phyloP scores from a whole-genome alignment of 2,329 filamentous ascomycete species.

The Grosmannia penicillata region DNA sequence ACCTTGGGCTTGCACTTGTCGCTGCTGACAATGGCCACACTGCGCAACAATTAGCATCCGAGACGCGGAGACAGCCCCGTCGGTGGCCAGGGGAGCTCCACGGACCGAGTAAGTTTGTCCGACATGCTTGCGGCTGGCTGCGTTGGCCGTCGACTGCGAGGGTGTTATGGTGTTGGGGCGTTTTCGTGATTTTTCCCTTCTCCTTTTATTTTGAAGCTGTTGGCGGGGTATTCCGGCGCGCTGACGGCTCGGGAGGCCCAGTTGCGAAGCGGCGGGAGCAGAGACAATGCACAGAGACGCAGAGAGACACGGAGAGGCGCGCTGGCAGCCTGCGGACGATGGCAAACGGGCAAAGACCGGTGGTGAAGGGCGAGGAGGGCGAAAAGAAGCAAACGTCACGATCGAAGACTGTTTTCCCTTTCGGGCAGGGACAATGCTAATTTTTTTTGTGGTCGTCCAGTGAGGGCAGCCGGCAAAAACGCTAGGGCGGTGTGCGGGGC shows the following conservation, averaged over 20 bases:
- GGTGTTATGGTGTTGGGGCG: too few relatives aligned
- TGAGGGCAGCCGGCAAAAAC: slow-evolving; percentile 8
- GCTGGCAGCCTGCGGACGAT: too few relatives aligned
- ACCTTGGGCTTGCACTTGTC: slow-evolving; percentile 97
- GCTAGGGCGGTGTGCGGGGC: slow-evolving; percentile 11
- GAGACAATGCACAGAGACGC: neutral
- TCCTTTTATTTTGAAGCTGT: neutral
- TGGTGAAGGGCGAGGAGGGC: too few relatives aligned
- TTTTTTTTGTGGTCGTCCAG: slow-evolving; percentile 9
- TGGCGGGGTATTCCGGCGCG: slow-evolving; percentile 6
- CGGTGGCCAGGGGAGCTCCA: slow-evolving; percentile 2
- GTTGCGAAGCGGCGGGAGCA: neutral
- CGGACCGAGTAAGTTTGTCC: slow-evolving; percentile 64
- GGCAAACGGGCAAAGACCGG: too few relatives aligned
- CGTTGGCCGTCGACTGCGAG: too few relatives aligned
- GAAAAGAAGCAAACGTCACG: neutral
- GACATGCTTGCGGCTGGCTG: slow-evolving; percentile 3
- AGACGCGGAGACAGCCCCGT: too few relatives aligned
- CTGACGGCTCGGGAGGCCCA: neutral
- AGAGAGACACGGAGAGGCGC: neutral
- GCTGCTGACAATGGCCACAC: slow-evolving; percentile 96
- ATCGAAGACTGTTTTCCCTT: too few relatives aligned
- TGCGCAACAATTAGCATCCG: slow-evolving; percentile 24
- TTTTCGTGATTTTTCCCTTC: too few relatives aligned
- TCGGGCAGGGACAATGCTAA: slow-evolving; percentile 7